A percentile compares a stretch with the other conserved stretches of the same genome.
These are phyloP conservation scores for Tetracentron sinense DNA, from an alignment of 164 flowering plant genomes.

Conservation along the genomic window DNA sequence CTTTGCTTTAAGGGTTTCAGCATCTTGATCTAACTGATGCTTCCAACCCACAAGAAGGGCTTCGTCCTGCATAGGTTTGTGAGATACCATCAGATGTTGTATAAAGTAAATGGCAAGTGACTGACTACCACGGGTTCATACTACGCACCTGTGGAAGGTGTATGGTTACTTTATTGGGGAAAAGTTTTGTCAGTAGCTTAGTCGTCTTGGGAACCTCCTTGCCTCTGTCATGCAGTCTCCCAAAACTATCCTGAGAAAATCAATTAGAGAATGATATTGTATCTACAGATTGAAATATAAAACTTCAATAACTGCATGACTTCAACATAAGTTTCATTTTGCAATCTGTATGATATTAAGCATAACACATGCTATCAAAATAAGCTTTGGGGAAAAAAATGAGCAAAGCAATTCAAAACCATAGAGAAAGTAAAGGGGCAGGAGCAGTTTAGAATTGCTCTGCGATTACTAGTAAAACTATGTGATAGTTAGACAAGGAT, in stretches of 20 bases:
- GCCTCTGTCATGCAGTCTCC: slow-evolving; percentile 77
- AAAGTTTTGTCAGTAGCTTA: slow-evolving; percentile 65
- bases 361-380: not conserved
- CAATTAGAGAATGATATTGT: slow-evolving; percentile 3
- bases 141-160: slow-evolving; percentile 80
- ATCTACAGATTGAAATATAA: not conserved
- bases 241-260: slow-evolving; percentile 73
- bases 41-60: slow-evolving; percentile 74
- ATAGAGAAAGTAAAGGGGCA: no score
- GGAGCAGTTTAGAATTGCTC: not conserved
- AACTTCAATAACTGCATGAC: not conserved
- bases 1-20: slow-evolving; percentile 78
- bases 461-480: not conserved
- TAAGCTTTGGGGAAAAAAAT: no score
- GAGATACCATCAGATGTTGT: not conserved
- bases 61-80: slow-evolving; percentile 55
- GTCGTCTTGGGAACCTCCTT: slow-evolving; percentile 74
- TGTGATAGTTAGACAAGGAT: not conserved
- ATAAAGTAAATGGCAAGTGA: not conserved
- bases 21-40: slow-evolving; percentile 76
- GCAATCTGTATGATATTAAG: not conserved
- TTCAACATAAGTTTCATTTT: not conserved
- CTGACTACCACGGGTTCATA: not conserved
- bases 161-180: slow-evolving; percentile 83
- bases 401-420: no score